phyloP scores from a whole-genome alignment of 2,329 filamentous ascomycete genomes.

The Microdochium trichocladiopsis region DNA sequence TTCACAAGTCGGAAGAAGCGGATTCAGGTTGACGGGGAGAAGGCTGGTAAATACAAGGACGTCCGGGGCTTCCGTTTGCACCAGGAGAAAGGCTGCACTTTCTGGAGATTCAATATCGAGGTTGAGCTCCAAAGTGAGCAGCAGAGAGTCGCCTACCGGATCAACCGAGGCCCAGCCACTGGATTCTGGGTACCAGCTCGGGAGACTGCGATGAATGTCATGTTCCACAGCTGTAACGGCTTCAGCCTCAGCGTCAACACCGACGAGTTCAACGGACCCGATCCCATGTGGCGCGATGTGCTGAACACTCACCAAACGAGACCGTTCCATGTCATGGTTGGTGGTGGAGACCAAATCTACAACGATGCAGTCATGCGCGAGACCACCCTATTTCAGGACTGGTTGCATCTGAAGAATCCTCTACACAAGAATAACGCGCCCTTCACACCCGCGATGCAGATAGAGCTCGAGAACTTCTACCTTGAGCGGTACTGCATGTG shows the following conservation, averaged over 20 bases:
- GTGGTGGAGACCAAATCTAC: conserved; percentile 94
- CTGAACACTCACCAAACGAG: conserved; percentile 84
- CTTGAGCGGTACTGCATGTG: conserved; percentile 84
- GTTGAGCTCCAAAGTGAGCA: conserved; percentile 74
- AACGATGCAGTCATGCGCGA: conserved; percentile 79
- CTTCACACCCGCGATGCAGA: conserved; percentile 76
- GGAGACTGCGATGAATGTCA: conserved; percentile 90
- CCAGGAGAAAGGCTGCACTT: conserved; percentile 79
- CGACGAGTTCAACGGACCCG: conserved; percentile 79
- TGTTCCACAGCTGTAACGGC: conserved; percentile 98
- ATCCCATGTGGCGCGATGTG: conserved; percentile 95
- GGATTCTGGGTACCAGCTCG: conserved; percentile 91
- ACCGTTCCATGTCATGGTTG: conserved; percentile 97
- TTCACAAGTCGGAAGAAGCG: conserved; percentile 47
- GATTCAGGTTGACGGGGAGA: conserved; percentile 66
- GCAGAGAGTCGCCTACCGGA: conserved; percentile 86
- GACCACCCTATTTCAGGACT: conserved; percentile 71
- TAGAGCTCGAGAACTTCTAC: conserved; percentile 84
- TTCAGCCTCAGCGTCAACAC: conserved; percentile 78
- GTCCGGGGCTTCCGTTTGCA: conserved; percentile 78
- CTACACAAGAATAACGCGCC: conserved; percentile 71
- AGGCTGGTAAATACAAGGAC: conserved; percentile 72
- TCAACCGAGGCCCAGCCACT: conserved; percentile 82
- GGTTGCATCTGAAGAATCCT: conserved; percentile 75
- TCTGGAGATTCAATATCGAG: conserved; percentile 96